Conservation (phyloP, 2,329 filamentous ascomycete genomes). For the Cytospora chrysosperma region DNA sequence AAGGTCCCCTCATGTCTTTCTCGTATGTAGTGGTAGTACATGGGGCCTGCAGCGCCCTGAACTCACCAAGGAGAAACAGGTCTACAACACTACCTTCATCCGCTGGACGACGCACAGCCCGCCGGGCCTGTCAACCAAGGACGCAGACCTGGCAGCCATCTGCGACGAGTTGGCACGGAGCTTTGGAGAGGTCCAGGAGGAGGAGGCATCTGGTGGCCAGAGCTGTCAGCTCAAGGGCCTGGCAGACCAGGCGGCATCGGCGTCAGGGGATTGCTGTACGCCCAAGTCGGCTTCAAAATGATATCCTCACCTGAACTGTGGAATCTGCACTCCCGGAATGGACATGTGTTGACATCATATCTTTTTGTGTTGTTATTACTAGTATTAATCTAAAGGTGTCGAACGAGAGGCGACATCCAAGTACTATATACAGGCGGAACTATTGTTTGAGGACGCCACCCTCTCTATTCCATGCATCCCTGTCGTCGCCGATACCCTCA, state of each 20-base stretch:
- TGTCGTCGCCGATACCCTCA: background rate
- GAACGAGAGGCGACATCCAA: constrained; percentile 7
- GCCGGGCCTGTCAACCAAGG: constrained; percentile 62
- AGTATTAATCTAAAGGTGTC: constrained; percentile 23
- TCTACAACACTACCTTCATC: constrained; percentile 69
- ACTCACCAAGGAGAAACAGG: constrained; percentile 44
- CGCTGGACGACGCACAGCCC: constrained; percentile 73
- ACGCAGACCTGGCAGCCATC: constrained; percentile 59
- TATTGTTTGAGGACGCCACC: constrained; percentile 12
- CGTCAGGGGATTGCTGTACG: constrained; percentile 55
- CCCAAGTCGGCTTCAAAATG: constrained; percentile 34
- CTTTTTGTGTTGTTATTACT: constrained; percentile 23
- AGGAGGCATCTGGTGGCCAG: constrained; percentile 10
- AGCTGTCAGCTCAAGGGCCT: constrained; percentile 43
- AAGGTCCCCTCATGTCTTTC: background rate
- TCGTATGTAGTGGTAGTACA: background rate
- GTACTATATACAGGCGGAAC: constrained; percentile 14
- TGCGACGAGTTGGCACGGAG: constrained; percentile 60
- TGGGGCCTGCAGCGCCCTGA: background rate
- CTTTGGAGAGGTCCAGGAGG: constrained; percentile 52
- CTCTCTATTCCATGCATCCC: constrained; percentile 12
- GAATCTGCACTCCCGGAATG: background rate
- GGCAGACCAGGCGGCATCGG: constrained; percentile 44
- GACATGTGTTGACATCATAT: background rate
- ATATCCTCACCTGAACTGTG: background rate